Base-by-base conservation (phyloP, 2,329 filamentous ascomycete species). In the Gnomoniopsis smithogilvyi region DNA sequence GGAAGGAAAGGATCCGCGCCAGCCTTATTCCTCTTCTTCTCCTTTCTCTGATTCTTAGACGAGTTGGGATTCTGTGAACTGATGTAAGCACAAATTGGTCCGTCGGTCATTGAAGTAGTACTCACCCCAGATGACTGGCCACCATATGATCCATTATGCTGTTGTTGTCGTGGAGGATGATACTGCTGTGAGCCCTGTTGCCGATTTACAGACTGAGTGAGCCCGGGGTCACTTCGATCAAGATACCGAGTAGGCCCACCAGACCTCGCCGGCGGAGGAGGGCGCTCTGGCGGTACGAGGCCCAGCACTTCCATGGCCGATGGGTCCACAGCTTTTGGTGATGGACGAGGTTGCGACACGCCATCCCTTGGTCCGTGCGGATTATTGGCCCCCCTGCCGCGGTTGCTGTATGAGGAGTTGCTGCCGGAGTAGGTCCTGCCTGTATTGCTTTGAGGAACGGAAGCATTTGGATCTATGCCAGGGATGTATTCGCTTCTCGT, bases 291-390 rank as follows among this genome's bases (percentile, higher is more conserved):
- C 22, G 79, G 78, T 12, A 68, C 72, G 63, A 83, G 68, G 7
- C 80, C 80, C 49, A 83, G 70, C 21, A 79, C 76, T 58, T 79
- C 76, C 78, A 82, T 80, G 19, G 80, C 80, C 2, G 80, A 80
- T 2, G 80, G 80, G 56, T 83, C 80, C 10, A 66, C 69, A 10
- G 72, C 67, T 47, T 68, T 67, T 26, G 60, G 64, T 22, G 67
- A 64, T 30, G 48, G 41, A 14, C 64, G 47, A 2, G 62, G 54
- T 46, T 46, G 58, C 7, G 49, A 51, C 24, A 47, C 51, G 8
- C 66, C 64, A n/a, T 58, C 61, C 48, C 61, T 64, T 8, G 64
- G 55, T 3, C 61, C 61, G 34, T 48, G 50, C 6, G 48, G 59
- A 3, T 54, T 34, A 8, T 26, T 22, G 22, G n/a, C 43, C 12